Evolutionary conservation across 2,329 filamentous ascomycete species (phyloP), one percentile per base, ranked within the genome.

Genomic region (Diaporthe sp.): DNA sequence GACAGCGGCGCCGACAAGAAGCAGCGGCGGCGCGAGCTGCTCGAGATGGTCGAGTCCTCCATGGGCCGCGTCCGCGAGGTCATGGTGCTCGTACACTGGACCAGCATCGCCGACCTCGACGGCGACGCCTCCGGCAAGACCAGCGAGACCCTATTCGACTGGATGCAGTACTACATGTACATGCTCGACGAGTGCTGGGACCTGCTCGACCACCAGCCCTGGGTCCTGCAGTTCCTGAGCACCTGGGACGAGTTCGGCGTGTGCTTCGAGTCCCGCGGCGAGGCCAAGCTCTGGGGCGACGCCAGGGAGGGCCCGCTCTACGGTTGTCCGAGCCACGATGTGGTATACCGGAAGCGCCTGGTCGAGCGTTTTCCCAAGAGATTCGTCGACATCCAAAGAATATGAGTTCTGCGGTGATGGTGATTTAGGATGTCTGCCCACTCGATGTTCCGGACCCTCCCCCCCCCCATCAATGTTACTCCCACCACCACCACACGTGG

Each of bases 181-280:
- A 75, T 75, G 17, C 72, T 75, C 37, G 72, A 75, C 37, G 74
- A 75, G 74, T 70, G 73, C 63, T 74, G 74, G 74, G 74, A 75
- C 69, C 70, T 72, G 19, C 44, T 73, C 61, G 72, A 75, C 69
- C 66, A 70, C 35, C 74, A 75, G 44, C 37, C 61, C 8, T 75
- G 74, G 74, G 72, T 74, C 19, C 56, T 75, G 69, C 74, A 75
- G 68, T 75, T 75, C 27, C 32, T 75, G 47, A 75, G 74, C 69
- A 75, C 74, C 4, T 75, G 74, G 74, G 72, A 56, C 27, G 74
- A 75, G 61, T 37, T 71, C 32, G 72, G 74, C 50, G 61, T 75
- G n/a, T 75, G 74, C 61, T 74, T 75, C 39, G 72, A 74, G n/a
- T 50, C 63, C 10, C 63, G 47, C 25, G 47, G 74, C 39, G 72